Evolutionary conservation across 306 rosid genomes (phyloP), one percentile per base, ranked within the genome.

Genomic region (Acmispon strigosus): DNA sequence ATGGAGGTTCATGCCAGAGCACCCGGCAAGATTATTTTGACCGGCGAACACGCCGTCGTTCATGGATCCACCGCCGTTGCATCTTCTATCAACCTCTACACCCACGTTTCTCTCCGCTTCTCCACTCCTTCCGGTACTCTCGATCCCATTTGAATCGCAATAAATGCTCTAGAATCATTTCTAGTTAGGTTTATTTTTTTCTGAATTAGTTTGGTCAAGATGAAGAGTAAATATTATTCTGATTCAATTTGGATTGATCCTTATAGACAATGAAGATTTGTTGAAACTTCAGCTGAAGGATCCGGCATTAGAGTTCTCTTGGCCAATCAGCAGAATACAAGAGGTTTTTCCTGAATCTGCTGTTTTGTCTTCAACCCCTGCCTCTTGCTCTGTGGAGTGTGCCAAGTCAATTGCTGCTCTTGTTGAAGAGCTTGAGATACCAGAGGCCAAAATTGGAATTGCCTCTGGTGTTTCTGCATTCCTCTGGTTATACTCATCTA

Each of bases 1-100:
- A 92, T 94, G 97, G 97, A 94, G 80, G 97, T 89, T 36, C 82
- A 81, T 70, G 83, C 95, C 15, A 85, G 92, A 89, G 99, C 99
- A 63, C 99, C 99, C 0, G 99, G 99, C 15, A 94, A 94, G 62
- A 82, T 94, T 18, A 94, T 94, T 5, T 83, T 94, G 13, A 61
- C 96, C 27, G 99, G 97, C 4, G 99, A 94, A 71, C 99, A 94
- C 48, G 99, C 99, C 16, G 99, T 94, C 6, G 99, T 94, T 57
- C 96, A 94, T 76, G 97, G 95, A 82, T 89, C 97, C 59, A 86
- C 99, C 10, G 99, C 99, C 4, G 87, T 94, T 2, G 99, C 99
- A 11, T 82, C 99, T 50, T 87, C 97, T 72, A 85, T 94, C 43
- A 86, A 82, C 44, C 77, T 86, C 62, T 91, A 72, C 86, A 94